Evolutionary conservation across 352 stramenopile species (phyloP), one percentile per base, ranked within the genome.

Genomic region (Globisporangium canariense): DNA sequence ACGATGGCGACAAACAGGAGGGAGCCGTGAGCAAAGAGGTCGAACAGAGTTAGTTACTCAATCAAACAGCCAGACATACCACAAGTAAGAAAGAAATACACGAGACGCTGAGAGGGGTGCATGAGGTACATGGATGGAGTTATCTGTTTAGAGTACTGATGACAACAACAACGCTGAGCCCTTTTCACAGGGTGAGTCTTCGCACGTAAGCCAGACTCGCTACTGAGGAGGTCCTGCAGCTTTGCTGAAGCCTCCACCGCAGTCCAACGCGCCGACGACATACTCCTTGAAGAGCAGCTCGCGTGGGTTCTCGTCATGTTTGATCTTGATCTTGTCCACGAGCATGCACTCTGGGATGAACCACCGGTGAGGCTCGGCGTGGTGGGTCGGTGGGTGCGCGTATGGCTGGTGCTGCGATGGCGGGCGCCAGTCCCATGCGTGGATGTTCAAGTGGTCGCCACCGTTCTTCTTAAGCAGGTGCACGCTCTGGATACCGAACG

Each of bases 261-360:
- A 71, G 47, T 87, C 71, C n/a, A 87, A 69, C n/a, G 77, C 78
- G 16, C 81, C 76, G 28, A 90, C 66, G 36, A 82, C 60, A 58
- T 84, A 83, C 14, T 80, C 62, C 2, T 64, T 58, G 60, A 80
- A 75, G 34, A 88, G 56, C 6, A 60, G 52, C 28, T 74, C 57
- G 32, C 70, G 62, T 40, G 28, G 40, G 28, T 78, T 53, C 2
- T 58, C 8, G 43, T 52, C 55, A 13, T 41, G 10, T 18, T 13
- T 45, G 6, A 4, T 22, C 25, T 34, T 32, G 30, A 81, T 20
- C 30, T 76, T 63, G 61, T 79, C 65, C 47, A 80, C 66, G 41
- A 90, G 70, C 68, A 88, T 75, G 20, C 60, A 66, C 4, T 81
- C 64, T 0, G 79, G 74, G 1, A 89, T 38, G 56, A 72, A 76